Evolutionary conservation across 441 rosid species (phyloP).

Genomic region (Biscutella auriculata): DNA sequence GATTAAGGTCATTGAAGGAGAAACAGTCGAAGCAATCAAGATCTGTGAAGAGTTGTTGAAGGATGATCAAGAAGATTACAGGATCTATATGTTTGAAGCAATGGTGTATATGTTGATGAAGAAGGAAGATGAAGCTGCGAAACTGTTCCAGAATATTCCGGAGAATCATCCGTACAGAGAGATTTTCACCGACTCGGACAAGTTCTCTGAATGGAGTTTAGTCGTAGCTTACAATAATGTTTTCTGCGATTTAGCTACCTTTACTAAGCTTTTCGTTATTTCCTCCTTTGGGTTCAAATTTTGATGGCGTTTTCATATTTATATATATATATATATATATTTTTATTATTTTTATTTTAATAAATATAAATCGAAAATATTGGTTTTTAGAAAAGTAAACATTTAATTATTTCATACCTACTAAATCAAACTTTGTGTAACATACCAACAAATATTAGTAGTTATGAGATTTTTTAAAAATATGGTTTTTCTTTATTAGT

Average conservation of each 20-base stretch:
- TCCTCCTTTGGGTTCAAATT: background rate
- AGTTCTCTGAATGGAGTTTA: background rate
- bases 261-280: background rate
- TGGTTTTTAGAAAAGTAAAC: no score
- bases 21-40: slow-evolving; percentile 42
- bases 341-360: no score
- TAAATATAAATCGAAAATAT: no score
- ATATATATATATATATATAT: no score
- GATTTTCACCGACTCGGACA: background rate
- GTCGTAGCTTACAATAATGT: background rate
- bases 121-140: slow-evolving; percentile 56
- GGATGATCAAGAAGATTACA: slow-evolving; percentile 68
- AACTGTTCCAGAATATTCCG: slow-evolving; percentile 47
- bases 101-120: slow-evolving; percentile 45
- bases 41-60: slow-evolving; percentile 50
- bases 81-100: slow-evolving; percentile 60
- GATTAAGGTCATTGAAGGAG: slow-evolving; percentile 49
- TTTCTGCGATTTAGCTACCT: background rate
- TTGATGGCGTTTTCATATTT: no score
- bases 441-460: no score
- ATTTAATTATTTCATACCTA: no score
- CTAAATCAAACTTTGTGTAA: no score
- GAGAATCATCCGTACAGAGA: slow-evolving; percentile 52
- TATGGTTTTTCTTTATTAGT: no score
- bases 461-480: no score